Base-by-base conservation (phyloP, 75 land plant species). In the Picea sitchensis region DNA sequence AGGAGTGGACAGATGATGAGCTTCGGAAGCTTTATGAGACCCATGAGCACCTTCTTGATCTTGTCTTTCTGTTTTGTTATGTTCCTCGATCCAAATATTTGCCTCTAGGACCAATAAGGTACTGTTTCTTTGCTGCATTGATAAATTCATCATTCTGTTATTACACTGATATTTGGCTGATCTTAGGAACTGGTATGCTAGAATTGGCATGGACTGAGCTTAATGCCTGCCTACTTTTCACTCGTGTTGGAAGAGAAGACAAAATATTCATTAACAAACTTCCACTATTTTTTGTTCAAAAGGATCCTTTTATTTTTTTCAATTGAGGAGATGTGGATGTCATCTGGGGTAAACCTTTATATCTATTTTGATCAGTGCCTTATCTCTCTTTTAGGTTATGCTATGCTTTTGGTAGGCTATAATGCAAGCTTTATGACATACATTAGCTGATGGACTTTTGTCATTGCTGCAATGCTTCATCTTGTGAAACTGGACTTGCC, bases 1-100 rank as follows among this genome's bases (percentile, higher is more conserved):
- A 97, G 73, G 99, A 97, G 80, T 97, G 99, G 99, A 88, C 88
- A 36, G 99, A 97, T 86, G 99, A 97, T 36, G 99, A 97, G 75
- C 92, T 97, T 61, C 90, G 87, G 81, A 89, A 84, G 79, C 89
- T 97, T 0, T 97, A 95, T 88, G 94, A 97, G 77, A 90, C 94
- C 59, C 98, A 97, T 84, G 99, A 95, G 81, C 90, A 81, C 72
- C 86, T 97, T 79, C 85, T 97, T 23, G 98, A 97, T 86, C 86
- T 95, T 60, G 99, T 97, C 75, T 97, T 96, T 60, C 82, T 97
- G 62, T 97, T 91, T 79, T 97, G 99, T 80, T 97, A 85, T 86
- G 96, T 97, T 73, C 99, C 99, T 76, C 85, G 98, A 75, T 90
- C 98, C 34, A 97, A 97, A 81, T 97, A 97, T 79, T 84, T 97